These are phyloP conservation scores for Xerocomus tenax DNA, from an alignment of 1,284 basidiomycete genomes.

Conservation along the genomic window DNA sequence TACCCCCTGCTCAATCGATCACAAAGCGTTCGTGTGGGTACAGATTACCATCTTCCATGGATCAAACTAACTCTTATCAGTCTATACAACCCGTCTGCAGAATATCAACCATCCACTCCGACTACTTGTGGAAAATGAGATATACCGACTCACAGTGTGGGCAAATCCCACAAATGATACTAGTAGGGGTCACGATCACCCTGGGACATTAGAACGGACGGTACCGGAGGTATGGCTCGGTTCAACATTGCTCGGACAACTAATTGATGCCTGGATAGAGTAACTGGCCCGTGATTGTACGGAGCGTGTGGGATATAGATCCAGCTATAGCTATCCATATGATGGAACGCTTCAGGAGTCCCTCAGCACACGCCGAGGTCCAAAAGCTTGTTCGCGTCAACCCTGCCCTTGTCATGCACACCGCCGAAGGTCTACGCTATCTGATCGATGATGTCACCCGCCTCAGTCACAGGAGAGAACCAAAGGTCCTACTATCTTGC, in stretches of 20 bases:
- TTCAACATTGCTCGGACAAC: neutral
- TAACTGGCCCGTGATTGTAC: constrained; percentile 61
- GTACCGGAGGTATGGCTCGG: constrained; percentile 49
- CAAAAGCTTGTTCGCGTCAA: constrained; percentile 66
- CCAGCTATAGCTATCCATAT: constrained; percentile 80
- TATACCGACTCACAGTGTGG: constrained; percentile 84
- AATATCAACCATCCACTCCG: constrained; percentile 67
- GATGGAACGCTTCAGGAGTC: constrained; percentile 76
- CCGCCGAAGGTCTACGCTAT: constrained; percentile 73
- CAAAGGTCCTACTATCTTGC: constrained; percentile 48
- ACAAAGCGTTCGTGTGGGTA: constrained; percentile 42
- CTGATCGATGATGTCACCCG: constrained; percentile 71
- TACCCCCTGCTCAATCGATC: constrained; percentile 46
- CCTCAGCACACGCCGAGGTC: constrained; percentile 61
- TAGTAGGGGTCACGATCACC: constrained; percentile 57
- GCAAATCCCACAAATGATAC: constrained; percentile 76
- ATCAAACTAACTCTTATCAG: constrained; percentile 30
- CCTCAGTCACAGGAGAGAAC: constrained; percentile 48
- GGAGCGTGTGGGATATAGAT: constrained; percentile 76
- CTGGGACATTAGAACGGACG: constrained; percentile 48
- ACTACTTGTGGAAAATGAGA: constrained; percentile 85
- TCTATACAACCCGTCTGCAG: constrained; percentile 51
- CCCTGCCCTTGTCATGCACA: constrained; percentile 63
- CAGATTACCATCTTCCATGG: neutral
- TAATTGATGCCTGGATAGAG: constrained; percentile 37